Percentiles rank a stretch among this genome's conserved stretches.
Conservation (phyloP, 1,284 basidiomycete genomes). For the Flammula alnicola region DNA sequence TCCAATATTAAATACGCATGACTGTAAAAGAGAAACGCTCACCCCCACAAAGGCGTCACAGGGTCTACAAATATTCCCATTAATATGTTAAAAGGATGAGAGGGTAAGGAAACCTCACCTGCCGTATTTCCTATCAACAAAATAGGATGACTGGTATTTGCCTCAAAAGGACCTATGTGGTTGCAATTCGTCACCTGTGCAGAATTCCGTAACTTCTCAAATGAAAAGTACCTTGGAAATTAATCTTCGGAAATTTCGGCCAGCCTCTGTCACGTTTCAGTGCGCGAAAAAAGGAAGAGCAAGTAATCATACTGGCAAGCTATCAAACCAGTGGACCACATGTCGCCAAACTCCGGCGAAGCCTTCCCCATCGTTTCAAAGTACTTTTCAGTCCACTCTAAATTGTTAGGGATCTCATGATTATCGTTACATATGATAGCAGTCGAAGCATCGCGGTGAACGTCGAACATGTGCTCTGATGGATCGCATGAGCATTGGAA, state of each 20-base stretch:
- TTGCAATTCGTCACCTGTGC: neutral
- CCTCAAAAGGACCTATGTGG: conserved; percentile 33
- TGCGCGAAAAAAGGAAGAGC: neutral
- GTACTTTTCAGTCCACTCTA: conserved; percentile 32
- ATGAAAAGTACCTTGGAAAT: conserved; percentile 35
- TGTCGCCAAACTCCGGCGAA: conserved; percentile 36
- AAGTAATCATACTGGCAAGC: conserved; percentile 32
- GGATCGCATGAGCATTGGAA: conserved; percentile 35
- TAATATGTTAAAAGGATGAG: conserved; percentile 38
- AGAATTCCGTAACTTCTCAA: neutral
- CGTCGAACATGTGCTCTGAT: conserved; percentile 13
- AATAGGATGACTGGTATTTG: conserved; percentile 40
- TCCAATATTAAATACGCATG: neutral
- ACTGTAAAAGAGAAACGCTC: conserved; percentile 4
- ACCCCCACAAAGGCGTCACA: conserved; percentile 33
- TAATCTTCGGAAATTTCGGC: conserved; percentile 33
- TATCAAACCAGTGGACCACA: conserved; percentile 30
- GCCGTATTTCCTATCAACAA: conserved; percentile 43
- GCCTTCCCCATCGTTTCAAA: conserved; percentile 24
- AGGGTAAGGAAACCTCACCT: too few relatives aligned
- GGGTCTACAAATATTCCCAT: conserved; percentile 48
- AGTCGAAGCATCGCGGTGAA: conserved; percentile 29
- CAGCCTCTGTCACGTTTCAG: conserved; percentile 29
- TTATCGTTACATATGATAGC: conserved; percentile 47
- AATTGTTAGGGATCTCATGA: conserved; percentile 28